Percentiles rank a stretch among this genome's conserved stretches.
Conservation (phyloP, 140 eudicot genomes). For the Oenanthe javanica region DNA sequence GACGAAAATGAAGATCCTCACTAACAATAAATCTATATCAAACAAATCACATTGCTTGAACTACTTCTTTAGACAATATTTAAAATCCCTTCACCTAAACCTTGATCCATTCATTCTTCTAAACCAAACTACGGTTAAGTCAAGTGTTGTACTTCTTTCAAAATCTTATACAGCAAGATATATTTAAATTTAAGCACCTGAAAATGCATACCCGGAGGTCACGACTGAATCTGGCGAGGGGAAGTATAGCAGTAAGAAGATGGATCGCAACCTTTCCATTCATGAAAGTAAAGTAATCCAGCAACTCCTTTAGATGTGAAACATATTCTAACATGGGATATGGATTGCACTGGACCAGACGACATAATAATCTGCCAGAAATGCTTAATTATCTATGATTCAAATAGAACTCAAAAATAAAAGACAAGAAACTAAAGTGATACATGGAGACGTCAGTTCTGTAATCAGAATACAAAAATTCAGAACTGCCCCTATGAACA, state of each 20-base stretch:
- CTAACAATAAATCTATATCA: background rate
- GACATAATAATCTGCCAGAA: conserved; percentile 43
- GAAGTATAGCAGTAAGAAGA: conserved; percentile 46
- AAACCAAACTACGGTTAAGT: background rate
- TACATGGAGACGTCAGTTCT: conserved; percentile 1
- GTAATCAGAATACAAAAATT: background rate
- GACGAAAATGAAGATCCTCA: background rate
- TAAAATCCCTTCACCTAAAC: background rate
- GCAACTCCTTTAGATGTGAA: conserved; percentile 66
- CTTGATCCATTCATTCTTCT: background rate
- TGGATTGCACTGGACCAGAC: conserved; percentile 47
- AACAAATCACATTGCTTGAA: background rate
- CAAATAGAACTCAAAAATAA: background rate
- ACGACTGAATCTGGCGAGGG: conserved; percentile 57
- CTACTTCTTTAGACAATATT: background rate
- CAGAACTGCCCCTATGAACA: background rate
- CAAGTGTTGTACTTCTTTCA: background rate
- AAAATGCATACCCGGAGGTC: conserved; percentile 60
- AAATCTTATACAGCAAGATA: background rate
- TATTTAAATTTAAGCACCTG: background rate
- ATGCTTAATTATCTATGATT: background rate
- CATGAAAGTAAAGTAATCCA: conserved; percentile 71
- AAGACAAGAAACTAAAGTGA: background rate
- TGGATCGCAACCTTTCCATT: conserved; percentile 46
- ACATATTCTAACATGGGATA: conserved; percentile 57